Evolutionary conservation across 1,284 basidiomycete genomes (phyloP).

Genomic region (Sanghuangporus sanghuang): DNA sequence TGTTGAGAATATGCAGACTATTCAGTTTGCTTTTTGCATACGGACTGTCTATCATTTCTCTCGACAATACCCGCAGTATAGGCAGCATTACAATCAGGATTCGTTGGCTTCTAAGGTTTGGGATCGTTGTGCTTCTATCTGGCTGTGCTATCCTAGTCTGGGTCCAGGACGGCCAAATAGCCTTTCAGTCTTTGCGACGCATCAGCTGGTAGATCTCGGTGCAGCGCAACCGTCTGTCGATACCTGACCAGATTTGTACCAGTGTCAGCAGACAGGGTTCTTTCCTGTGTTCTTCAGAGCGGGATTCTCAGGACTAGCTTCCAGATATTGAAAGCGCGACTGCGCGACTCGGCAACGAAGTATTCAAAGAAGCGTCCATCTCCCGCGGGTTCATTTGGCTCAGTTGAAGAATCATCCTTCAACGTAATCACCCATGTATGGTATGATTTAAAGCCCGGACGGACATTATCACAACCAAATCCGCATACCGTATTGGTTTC

Average conservation of each 20-base stretch:
- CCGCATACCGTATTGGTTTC: too few relatives aligned
- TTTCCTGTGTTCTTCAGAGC: neutral
- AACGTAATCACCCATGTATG: neutral
- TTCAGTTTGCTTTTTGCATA: neutral
- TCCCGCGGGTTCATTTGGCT: neutral
- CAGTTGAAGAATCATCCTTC: neutral
- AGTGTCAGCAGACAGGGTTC: neutral
- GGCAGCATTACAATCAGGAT: neutral
- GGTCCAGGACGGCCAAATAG: neutral
- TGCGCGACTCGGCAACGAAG: neutral
- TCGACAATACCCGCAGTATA: neutral
- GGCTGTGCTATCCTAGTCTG: neutral
- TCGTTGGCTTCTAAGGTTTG: neutral
- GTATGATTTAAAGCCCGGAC: neutral
- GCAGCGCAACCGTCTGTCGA: neutral
- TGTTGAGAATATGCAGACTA: neutral
- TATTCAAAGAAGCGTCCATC: neutral
- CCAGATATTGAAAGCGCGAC: neutral
- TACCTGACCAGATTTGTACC: neutral
- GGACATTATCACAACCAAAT: neutral
- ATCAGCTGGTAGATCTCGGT: neutral
- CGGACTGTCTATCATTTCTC: neutral
- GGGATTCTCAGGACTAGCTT: neutral
- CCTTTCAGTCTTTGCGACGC: neutral
- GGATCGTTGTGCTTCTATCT: neutral